These are phyloP conservation scores for Xanthoconium purpureum DNA, from an alignment of 768 basidiomycete genomes.

Conservation along the genomic window DNA sequence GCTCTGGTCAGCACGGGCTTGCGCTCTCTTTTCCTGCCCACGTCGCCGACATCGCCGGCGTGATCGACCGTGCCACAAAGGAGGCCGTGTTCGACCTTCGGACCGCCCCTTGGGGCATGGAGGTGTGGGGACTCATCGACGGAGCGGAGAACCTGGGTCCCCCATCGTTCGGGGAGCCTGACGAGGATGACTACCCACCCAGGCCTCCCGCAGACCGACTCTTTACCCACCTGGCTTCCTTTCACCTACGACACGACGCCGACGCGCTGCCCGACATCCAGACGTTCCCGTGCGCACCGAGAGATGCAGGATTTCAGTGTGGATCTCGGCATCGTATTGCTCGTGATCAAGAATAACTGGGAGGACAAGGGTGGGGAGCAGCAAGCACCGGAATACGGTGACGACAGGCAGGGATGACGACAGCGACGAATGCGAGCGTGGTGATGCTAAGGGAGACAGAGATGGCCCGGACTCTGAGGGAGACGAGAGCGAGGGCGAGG, in stretches of 20 bases:
- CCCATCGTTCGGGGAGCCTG: conserved; percentile 15
- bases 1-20: conserved; percentile 79
- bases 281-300: conserved; percentile 67
- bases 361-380: no score
- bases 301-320: conserved; percentile 68
- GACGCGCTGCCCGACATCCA: conserved; percentile 59
- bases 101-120: conserved; percentile 81
- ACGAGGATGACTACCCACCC: conserved; percentile 44
- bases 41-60: conserved; percentile 69
- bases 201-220: conserved; percentile 43
- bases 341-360: conserved; percentile 84
- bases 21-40: conserved; percentile 59
- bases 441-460: no score
- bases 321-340: conserved; percentile 81
- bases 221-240: conserved; percentile 62
- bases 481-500: no score
- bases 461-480: no score
- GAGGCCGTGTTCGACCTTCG: conserved; percentile 81
- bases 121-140: conserved; percentile 89
- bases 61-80: conserved; percentile 79
- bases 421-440: no score
- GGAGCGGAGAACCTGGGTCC: conserved; percentile 58
- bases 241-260: conserved; percentile 68
- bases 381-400: no score
- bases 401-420: no score